Conservation (phyloP, 306 rosid genomes). For the Oxytropis ochrocephala region DNA sequence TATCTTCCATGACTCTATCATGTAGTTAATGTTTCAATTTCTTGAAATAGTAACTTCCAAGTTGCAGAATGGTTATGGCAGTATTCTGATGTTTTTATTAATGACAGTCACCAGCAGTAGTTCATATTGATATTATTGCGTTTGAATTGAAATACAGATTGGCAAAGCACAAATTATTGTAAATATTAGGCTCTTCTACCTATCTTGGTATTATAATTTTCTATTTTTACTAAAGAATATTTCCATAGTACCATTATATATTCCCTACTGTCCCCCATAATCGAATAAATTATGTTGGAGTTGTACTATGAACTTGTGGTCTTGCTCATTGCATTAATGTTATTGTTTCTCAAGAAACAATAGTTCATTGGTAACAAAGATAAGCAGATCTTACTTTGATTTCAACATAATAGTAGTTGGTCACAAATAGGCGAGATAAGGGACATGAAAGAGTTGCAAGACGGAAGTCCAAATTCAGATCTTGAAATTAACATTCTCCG, state of each 20-base stretch:
- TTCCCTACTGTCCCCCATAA: not conserved
- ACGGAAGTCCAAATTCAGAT: too few relatives aligned
- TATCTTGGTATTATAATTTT: not conserved
- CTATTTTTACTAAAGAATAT: not conserved
- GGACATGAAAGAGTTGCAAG: too few relatives aligned
- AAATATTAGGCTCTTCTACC: not conserved
- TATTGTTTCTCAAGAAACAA: too few relatives aligned
- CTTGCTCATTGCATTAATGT: too few relatives aligned
- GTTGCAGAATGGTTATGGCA: not conserved
- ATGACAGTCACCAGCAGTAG: not conserved
- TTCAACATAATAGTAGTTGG: too few relatives aligned
- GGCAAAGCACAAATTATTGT: not conserved
- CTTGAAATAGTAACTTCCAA: not conserved
- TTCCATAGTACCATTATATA: not conserved
- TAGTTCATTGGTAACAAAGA: too few relatives aligned
- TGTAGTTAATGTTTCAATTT: not conserved
- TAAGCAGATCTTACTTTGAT: too few relatives aligned
- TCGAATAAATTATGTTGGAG: not conserved
- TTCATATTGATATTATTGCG: not conserved
- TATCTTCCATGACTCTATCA: too few relatives aligned
- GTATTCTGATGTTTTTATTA: not conserved
- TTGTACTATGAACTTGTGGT: not conserved
- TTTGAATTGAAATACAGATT: not conserved
- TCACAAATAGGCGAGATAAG: too few relatives aligned
- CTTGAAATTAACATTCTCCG: too few relatives aligned